These are phyloP conservation scores for Paramecium sexaurelia DNA, from an alignment of 73 alveolate species.

Conservation along the genomic window DNA sequence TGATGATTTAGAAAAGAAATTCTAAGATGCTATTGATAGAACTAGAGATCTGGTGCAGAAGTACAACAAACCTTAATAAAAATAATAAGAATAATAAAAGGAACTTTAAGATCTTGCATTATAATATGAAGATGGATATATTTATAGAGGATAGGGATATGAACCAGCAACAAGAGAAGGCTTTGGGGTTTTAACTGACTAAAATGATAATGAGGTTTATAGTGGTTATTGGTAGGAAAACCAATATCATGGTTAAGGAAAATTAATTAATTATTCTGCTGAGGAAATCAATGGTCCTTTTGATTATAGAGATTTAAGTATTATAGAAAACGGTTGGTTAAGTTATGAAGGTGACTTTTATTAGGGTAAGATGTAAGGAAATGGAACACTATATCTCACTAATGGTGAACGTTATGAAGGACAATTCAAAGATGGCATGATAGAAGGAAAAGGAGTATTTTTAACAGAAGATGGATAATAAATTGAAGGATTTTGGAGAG, in stretches of 20 bases:
- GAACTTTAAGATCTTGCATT: conserved; percentile 8
- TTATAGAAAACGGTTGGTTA: conserved; percentile 43
- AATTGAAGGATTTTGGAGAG: conserved; percentile 34
- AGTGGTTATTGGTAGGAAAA: conserved; percentile 52
- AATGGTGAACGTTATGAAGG: conserved; percentile 51
- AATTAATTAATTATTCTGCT: neutral
- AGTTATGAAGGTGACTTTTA: conserved; percentile 48
- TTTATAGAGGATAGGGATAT: conserved; percentile 53
- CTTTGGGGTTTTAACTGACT: conserved; percentile 34
- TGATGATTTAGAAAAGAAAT: conserved; percentile 30
- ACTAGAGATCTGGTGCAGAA: neutral
- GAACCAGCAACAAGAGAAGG: conserved; percentile 55
- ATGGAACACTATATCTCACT: neutral
- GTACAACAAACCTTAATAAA: neutral
- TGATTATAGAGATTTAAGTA: conserved; percentile 42
- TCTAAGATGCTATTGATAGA: conserved; percentile 38
- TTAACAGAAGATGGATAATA: neutral
- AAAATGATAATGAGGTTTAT: conserved; percentile 21
- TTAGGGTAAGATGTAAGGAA: conserved; percentile 40
- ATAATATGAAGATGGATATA: conserved; percentile 51
- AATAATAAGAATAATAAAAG: neutral
- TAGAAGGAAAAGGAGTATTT: conserved; percentile 41
- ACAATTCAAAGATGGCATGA: conserved; percentile 45
- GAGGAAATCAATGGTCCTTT: conserved; percentile 25
- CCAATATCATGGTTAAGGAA: conserved; percentile 47